These are phyloP conservation scores for Yarrowia sp. DNA, from an alignment of 805 yeast species.

Conservation along the genomic window DNA sequence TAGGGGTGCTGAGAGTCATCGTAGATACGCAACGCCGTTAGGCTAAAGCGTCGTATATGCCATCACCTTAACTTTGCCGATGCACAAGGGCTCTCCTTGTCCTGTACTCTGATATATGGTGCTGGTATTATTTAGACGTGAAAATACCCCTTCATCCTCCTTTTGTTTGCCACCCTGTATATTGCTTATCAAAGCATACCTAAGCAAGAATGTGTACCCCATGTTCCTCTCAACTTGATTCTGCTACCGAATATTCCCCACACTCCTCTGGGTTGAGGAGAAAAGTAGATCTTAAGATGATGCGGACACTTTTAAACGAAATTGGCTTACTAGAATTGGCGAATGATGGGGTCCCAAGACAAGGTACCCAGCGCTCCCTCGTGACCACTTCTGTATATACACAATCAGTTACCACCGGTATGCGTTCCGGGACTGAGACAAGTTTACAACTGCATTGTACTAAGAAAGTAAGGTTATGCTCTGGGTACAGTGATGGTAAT, in stretches of 20 bases:
- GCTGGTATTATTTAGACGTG: neutral
- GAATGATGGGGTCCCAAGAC: too few relatives aligned
- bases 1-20: neutral
- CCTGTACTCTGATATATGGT: neutral
- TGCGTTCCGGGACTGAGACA: neutral
- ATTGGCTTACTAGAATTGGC: too few relatives aligned
- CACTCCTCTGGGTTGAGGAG: neutral
- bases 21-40: neutral
- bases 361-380: too few relatives aligned
- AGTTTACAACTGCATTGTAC: neutral
- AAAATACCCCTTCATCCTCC: neutral
- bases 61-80: neutral
- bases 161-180: neutral
- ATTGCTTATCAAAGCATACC: neutral
- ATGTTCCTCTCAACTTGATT: neutral
- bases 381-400: too few relatives aligned
- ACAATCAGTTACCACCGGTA: too few relatives aligned
- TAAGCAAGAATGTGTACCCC: too few relatives aligned
- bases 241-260: neutral
- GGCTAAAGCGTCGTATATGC: conserved; percentile 1
- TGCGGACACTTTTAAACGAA: too few relatives aligned
- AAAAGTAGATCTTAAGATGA: too few relatives aligned
- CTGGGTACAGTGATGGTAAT: too few relatives aligned
- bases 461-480: neutral
- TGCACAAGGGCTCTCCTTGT: neutral